Conservation (phyloP, 176 grass and related monocot species). For the Aegilops longissima region DNA sequence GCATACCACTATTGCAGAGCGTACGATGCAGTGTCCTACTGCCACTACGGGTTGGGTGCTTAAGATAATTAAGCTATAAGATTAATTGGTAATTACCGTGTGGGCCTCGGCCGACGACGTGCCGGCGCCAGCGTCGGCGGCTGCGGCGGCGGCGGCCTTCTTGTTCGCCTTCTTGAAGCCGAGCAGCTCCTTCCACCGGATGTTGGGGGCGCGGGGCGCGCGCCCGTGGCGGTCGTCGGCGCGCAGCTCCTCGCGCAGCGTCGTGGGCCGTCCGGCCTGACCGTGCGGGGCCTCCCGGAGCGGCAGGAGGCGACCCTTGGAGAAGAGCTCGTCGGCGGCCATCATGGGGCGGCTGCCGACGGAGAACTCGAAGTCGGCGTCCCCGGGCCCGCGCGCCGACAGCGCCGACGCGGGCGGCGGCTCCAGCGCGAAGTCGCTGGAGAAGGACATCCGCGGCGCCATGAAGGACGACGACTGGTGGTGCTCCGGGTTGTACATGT, state of each 20-base stretch:
- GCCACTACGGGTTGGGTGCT: not conserved
- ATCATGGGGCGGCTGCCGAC: conserved; percentile 93
- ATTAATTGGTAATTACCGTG: conserved; percentile 18
- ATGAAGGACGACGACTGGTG: conserved; percentile 53
- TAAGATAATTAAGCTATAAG: no score
- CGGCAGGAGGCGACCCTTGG: conserved; percentile 82
- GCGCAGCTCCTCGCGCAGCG: conserved; percentile 79
- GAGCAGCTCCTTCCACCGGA: conserved; percentile 91
- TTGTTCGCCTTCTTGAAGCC: conserved; percentile 76
- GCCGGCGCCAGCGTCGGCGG: conserved; percentile 32
- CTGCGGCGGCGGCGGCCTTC: conserved; percentile 23
- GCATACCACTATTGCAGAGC: not conserved
- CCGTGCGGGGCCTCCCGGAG: conserved; percentile 55
- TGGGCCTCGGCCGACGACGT: conserved; percentile 33
- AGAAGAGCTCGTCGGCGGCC: conserved; percentile 92
- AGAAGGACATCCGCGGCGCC: conserved; percentile 94
- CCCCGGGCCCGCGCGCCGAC: conserved; percentile 29
- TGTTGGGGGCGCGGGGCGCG: conserved; percentile 46
- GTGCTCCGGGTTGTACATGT: conserved; percentile 96
- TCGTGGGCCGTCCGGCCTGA: conserved; percentile 25
- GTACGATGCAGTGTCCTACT: not conserved
- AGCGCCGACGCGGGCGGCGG: conserved; percentile 44
- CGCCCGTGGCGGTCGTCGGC: conserved; percentile 37
- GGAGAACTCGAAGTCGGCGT: conserved; percentile 95
- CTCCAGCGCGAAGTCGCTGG: conserved; percentile 88